These are phyloP conservation scores for Nitzschia sp. DNA, from an alignment of 108 stramenopile species.

Conservation along the genomic window DNA sequence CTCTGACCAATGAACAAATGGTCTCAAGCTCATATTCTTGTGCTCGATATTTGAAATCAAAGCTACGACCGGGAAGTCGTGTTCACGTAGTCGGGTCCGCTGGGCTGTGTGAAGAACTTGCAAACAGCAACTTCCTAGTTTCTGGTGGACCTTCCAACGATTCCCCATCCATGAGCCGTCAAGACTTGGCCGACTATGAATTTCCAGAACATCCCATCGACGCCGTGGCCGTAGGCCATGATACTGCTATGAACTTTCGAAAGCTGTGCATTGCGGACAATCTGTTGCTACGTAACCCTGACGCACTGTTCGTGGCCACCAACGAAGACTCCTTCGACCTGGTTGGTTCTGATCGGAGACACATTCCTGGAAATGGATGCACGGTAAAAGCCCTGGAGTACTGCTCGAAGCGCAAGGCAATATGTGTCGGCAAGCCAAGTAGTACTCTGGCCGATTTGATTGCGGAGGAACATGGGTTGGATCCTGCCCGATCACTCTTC, in stretches of 20 bases:
- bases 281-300: conserved; percentile 66
- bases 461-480: conserved; percentile 28
- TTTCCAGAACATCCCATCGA: conserved; percentile 60
- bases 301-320: conserved; percentile 78
- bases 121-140: conserved; percentile 53
- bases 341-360: conserved; percentile 64
- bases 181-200: conserved; percentile 59
- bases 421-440: conserved; percentile 87
- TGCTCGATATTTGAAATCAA: conserved; percentile 52
- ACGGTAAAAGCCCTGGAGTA: conserved; percentile 69
- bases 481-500: conserved; percentile 62
- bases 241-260: conserved; percentile 70
- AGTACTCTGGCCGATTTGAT: conserved; percentile 53
- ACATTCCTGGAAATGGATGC: conserved; percentile 79
- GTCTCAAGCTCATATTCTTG: conserved; percentile 70
- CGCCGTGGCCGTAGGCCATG: conserved; percentile 82
- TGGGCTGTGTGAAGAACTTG: conserved; percentile 74
- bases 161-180: conserved; percentile 55
- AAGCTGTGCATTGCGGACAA: conserved; percentile 84
- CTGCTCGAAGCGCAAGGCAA: conserved; percentile 57
- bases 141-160: conserved; percentile 35
- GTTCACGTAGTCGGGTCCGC: conserved; percentile 81
- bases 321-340: conserved; percentile 79
- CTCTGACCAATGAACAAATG: conserved; percentile 67
- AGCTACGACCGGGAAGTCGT: conserved; percentile 24